Evolutionary conservation across 495 filamentous ascomycete species (phyloP), one percentile per base, ranked within the genome.

Genomic region (Lasiosphaeria miniovina): DNA sequence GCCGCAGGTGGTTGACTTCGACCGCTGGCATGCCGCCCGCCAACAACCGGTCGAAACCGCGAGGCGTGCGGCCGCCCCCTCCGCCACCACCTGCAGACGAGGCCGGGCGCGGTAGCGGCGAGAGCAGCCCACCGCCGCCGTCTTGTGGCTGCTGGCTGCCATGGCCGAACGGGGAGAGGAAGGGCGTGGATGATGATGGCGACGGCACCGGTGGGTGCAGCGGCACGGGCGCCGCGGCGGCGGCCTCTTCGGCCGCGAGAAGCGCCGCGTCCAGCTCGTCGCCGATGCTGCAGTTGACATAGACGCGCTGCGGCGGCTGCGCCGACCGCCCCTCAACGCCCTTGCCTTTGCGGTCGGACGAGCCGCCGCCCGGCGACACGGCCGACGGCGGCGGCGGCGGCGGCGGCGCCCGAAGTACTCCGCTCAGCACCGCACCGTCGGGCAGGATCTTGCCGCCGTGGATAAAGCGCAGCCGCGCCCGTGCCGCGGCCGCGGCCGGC

Each of bases 271-370:
- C 84, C 31, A 96, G 83, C 50, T 82, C 80, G 65, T 90, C 89
- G 58, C 85, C 85, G 58, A 97, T 89, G 45, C 88, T 90, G 82
- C 93, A 97, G 79, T 96, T 92, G 53, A 96, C 86, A 75, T 94
- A 95, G 65, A 92, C 77, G 31, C 85, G 79, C 43, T 63, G 67
- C 58, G 63, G 65, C 6, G 54, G 60, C 38, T 64, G 63, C 58
- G 63, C 65, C 6, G 52, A 60, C 12, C 31, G 51, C 48, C 58
- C 67, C 14, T 65, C 63, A 36, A 58, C 63, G 6, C 48, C 62
- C 11, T 72, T 62, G 12, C 65, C 59, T 32, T 69, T 72, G 15
- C 68, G 69, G 45, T 81, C 74, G 45, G 70, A 24, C 1, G 24
- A 59, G 38, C 66, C 60, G 36, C 49, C 15, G 34, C 24, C 55